phyloP scores from a whole-genome alignment of 495 filamentous ascomycete genomes.

The Poronia punctata region DNA sequence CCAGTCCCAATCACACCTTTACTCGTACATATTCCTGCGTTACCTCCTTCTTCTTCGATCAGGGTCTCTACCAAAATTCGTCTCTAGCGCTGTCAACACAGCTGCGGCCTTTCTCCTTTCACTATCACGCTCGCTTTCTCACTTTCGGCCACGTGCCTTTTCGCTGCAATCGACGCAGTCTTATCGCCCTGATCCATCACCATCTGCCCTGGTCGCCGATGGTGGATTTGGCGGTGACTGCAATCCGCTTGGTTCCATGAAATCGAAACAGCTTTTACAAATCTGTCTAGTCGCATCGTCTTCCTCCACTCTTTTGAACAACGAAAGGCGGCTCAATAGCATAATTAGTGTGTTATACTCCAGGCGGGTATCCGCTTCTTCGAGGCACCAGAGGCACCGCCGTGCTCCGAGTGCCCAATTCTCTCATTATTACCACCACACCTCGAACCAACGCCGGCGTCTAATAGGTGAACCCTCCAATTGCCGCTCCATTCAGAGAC shows the following conservation, averaged over 20 bases:
- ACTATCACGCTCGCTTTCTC: too few relatives aligned
- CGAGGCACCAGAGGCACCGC: conserved; percentile 14
- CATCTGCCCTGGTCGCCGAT: conserved; percentile 15
- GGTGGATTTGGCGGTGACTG: conserved; percentile 12
- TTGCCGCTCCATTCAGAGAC: conserved; percentile 14
- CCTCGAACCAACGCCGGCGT: conserved; percentile 9
- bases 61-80: too few relatives aligned
- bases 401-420: conserved; percentile 16
- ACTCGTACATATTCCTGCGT: too few relatives aligned
- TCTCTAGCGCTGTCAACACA: conserved; percentile 13
- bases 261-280: conserved; percentile 23
- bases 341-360: conserved; percentile 19
- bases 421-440: conserved; percentile 12
- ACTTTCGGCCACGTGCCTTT: too few relatives aligned
- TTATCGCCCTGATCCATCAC: conserved; percentile 21
- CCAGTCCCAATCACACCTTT: too few relatives aligned
- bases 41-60: neutral
- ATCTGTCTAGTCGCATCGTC: conserved; percentile 21
- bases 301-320: conserved; percentile 21
- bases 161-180: conserved; percentile 12
- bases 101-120: conserved; percentile 7
- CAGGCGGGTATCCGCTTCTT: conserved; percentile 15
- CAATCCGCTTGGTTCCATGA: conserved; percentile 17
- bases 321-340: conserved; percentile 15
- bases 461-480: conserved; percentile 10